phyloP scores from a whole-genome alignment of 441 rosid genomes.

The Aleurites moluccanus region DNA sequence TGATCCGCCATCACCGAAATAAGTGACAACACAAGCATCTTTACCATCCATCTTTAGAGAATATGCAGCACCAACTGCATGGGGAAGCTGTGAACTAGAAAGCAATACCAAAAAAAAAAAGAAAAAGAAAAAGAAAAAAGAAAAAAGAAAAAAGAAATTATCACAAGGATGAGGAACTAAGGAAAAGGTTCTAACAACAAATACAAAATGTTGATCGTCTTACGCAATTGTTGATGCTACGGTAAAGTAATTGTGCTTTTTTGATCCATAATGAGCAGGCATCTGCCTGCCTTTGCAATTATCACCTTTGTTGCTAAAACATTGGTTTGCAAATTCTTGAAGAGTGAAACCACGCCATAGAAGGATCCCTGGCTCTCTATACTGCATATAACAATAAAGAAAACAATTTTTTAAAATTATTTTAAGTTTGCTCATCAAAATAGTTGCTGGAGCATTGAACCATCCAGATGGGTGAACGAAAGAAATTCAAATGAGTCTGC shows the following conservation, averaged over 20 bases:
- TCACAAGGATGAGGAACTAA: slow-evolving; percentile 7
- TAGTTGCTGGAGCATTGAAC: neutral
- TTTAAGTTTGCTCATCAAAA: neutral
- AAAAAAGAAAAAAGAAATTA: neutral
- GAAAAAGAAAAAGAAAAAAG: neutral
- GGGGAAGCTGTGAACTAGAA: slow-evolving; percentile 83
- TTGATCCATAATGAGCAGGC: slow-evolving; percentile 92
- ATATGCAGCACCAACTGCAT: slow-evolving; percentile 94
- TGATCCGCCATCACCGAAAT: slow-evolving; percentile 81
- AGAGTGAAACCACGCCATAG: slow-evolving; percentile 87
- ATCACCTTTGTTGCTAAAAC: slow-evolving; percentile 68
- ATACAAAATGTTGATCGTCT: slow-evolving; percentile 25
- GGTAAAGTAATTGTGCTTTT: slow-evolving; percentile 74
- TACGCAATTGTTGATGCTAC: slow-evolving; percentile 86
- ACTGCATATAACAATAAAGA: slow-evolving; percentile 46
- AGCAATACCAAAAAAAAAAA: slow-evolving; percentile 3
- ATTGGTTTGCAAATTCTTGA: slow-evolving; percentile 86
- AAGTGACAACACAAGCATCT: slow-evolving; percentile 72
- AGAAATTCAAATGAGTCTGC: neutral
- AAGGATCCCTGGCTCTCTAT: slow-evolving; percentile 80
- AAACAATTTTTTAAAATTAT: neutral
- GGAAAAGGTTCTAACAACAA: too few species aligned
- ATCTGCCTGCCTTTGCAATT: slow-evolving; percentile 90
- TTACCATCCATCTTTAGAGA: slow-evolving; percentile 82
- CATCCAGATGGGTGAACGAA: neutral